Evolutionary conservation across 768 basidiomycete species (phyloP).

Genomic region (Russula sp.): DNA sequence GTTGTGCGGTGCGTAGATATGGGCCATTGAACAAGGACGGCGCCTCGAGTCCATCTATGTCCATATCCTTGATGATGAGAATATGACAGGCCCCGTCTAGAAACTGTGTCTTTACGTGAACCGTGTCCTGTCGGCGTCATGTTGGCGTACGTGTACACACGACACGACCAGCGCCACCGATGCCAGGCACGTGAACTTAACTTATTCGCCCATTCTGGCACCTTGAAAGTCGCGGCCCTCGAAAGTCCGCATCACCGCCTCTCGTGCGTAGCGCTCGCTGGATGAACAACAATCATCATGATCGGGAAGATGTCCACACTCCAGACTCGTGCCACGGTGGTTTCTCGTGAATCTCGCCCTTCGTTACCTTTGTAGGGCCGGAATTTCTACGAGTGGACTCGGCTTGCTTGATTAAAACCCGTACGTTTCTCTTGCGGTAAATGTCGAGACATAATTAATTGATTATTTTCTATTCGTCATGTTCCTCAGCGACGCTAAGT

Average conservation of each 20-base stretch:
- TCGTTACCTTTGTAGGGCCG: no score
- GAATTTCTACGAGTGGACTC: no score
- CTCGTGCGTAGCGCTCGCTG: not conserved
- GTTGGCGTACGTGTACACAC: not conserved
- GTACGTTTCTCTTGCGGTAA: not conserved
- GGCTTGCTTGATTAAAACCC: no score
- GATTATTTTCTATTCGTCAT: not conserved
- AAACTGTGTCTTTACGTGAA: not conserved
- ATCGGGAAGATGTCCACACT: not conserved
- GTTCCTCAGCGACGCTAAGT: not conserved
- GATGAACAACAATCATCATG: not conserved
- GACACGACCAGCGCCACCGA: not conserved
- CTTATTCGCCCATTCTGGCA: not conserved
- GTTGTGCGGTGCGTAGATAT: no score
- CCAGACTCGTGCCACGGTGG: not conserved
- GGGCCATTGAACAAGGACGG: not conserved
- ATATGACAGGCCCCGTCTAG: not conserved
- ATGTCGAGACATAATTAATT: not conserved
- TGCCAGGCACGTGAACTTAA: conserved; percentile 7
- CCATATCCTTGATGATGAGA: not conserved
- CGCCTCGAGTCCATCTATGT: not conserved
- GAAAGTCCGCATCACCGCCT: not conserved
- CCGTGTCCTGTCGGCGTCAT: not conserved
- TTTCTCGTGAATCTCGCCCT: no score
- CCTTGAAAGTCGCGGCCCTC: not conserved